Conservation (phyloP, 164 flowering plant species). For the Stephania japonica region DNA sequence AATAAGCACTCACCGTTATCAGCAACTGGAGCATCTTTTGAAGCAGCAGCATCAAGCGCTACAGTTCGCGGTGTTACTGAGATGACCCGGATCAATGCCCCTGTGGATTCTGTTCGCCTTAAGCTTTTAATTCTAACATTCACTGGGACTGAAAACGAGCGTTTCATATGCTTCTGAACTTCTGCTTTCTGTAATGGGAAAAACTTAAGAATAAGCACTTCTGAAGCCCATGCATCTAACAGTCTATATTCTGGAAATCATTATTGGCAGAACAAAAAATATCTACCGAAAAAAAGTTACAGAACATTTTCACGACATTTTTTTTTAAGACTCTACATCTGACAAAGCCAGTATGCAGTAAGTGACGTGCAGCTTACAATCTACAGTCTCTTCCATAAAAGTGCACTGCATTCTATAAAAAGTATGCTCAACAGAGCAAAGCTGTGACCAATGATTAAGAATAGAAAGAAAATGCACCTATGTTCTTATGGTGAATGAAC, state of each 20-base stretch:
- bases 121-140: slow-evolving; percentile 49
- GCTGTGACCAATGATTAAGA: background rate
- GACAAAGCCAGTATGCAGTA: background rate
- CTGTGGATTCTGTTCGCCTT: slow-evolving; percentile 46
- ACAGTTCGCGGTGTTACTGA: slow-evolving; percentile 44
- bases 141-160: slow-evolving; percentile 70
- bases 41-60: slow-evolving; percentile 26
- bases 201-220: slow-evolving; percentile 9
- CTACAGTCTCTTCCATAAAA: background rate
- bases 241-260: background rate
- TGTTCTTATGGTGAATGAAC: background rate
- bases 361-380: background rate
- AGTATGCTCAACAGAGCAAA: background rate
- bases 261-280: background rate
- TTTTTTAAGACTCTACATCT: background rate
- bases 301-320: background rate
- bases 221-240: background rate
- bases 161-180: slow-evolving; percentile 40
- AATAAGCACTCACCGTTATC: slow-evolving; percentile 36
- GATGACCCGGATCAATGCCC: slow-evolving; percentile 58
- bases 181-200: slow-evolving; percentile 39
- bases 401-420: background rate
- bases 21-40: slow-evolving; percentile 27
- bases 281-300: background rate
- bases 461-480: background rate